Conservation (phyloP, 2,329 filamentous ascomycete species). For the Ceratocystis eucalypticola region DNA sequence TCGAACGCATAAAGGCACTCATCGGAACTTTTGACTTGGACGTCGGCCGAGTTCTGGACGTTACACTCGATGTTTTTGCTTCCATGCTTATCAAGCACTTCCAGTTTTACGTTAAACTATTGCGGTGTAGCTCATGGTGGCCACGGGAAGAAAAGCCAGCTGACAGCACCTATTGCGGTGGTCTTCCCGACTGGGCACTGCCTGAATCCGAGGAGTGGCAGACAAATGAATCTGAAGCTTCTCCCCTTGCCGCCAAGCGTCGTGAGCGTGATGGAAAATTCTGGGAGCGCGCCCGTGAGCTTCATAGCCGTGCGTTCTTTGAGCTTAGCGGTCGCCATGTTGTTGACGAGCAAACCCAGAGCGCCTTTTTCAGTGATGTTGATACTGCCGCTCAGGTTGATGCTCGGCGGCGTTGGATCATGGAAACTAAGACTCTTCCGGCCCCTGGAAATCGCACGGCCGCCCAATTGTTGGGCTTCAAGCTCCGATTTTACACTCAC, state of each 20-base stretch:
- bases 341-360: conserved; percentile 25
- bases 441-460: conserved; percentile 80
- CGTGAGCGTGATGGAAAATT: conserved; percentile 59
- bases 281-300: conserved; percentile 63
- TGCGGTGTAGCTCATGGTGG: conserved; percentile 94
- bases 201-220: conserved; percentile 53
- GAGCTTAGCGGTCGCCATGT: conserved; percentile 66
- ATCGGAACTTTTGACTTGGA: conserved; percentile 96
- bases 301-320: conserved; percentile 75
- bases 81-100: conserved; percentile 85
- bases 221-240: conserved; percentile 55
- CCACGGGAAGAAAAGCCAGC: conserved; percentile 45
- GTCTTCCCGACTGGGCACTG: conserved; percentile 74
- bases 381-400: conserved; percentile 36
- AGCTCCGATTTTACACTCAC: conserved; percentile 87
- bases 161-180: conserved; percentile 36
- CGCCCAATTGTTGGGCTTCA: conserved; percentile 91
- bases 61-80: conserved; percentile 88
- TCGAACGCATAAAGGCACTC: conserved; percentile 82
- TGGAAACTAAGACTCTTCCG: conserved; percentile 65
- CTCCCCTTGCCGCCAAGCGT: conserved; percentile 41
- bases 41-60: conserved; percentile 84
- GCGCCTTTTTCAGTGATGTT: conserved; percentile 38
- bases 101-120: conserved; percentile 85
- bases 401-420: conserved; percentile 60